Evolutionary conservation across 352 stramenopile species (phyloP), one percentile per base, ranked within the genome.

Genomic region (Pythium pyrilobum): DNA sequence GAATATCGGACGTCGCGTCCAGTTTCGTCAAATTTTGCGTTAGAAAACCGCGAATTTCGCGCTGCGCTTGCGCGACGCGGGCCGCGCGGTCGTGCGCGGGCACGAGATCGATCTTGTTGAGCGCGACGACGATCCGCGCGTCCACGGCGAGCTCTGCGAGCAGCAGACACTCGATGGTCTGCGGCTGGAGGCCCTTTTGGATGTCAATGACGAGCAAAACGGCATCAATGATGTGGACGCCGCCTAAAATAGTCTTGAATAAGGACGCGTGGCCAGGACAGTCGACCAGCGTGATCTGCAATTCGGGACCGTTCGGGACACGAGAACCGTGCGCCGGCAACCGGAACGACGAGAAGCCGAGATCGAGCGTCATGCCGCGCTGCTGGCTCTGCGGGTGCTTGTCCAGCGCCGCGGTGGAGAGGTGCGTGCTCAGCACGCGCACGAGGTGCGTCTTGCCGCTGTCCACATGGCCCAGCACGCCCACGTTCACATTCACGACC

Each of bases 171-270:
- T 99, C 97, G 24, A 97, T 91, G 11, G 97, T 99, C 81, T 99
- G 97, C 3, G 96, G 87, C 69, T 99, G 97, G 20, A 99, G 96
- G 9, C 97, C 97, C 69, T 99, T 99, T 45, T 85, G 92, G 11
- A 85, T 87, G 66, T 98, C 96, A 4, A 99, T 85, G 15, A 99
- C 95, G 18, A 99, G 73, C 20, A 99, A 59, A 25, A 98, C 96
- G 54, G 97, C 89, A 67, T 99, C 97, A 62, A 99, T 99, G 64
- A 99, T 99, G 71, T 98, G 93, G 36, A 97, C 92, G 48, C 96
- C 97, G 28, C 94, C 96, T 33, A 99, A 97, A 52, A 99, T 99
- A n/a, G 97, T 99, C 52, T 96, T 89, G 59, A 99, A 99, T 10
- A 99, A 73, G 16, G 89, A 98, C 21, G 97, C 96, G 66, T 99